These are phyloP conservation scores for Paramecium sonneborni DNA, from an alignment of 73 alveolate genomes.

Conservation along the genomic window DNA sequence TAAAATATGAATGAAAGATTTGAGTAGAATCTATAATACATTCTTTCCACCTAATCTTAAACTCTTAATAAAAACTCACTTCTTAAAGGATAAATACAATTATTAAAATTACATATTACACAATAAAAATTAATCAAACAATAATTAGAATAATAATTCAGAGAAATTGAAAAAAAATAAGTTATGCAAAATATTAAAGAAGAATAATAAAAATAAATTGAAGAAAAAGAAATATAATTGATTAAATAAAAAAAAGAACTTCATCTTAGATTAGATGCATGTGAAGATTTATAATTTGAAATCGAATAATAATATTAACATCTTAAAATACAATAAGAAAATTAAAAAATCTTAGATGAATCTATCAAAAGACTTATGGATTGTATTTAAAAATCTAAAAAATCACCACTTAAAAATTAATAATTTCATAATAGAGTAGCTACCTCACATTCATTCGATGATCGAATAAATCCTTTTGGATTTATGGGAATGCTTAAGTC, in stretches of 20 bases:
- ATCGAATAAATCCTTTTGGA: background rate
- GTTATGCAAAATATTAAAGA: background rate
- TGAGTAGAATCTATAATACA: background rate
- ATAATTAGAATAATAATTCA: background rate
- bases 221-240: background rate
- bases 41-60: background rate
- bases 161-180: background rate
- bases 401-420: background rate
- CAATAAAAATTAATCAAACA: background rate
- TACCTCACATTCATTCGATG: constrained; percentile 20
- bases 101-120: background rate
- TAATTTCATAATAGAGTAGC: background rate
- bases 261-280: background rate
- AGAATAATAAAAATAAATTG: background rate
- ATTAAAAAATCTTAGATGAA: background rate
- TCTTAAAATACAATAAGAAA: background rate
- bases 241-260: background rate
- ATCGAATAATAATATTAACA: background rate
- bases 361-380: background rate
- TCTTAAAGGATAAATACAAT: background rate
- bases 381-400: background rate
- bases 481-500: background rate
- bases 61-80: background rate
- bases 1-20: background rate
- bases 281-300: constrained; percentile 6